Base-by-base conservation (phyloP, 2,329 filamentous ascomycete genomes). In the Sphaerostilbella broomeana region DNA sequence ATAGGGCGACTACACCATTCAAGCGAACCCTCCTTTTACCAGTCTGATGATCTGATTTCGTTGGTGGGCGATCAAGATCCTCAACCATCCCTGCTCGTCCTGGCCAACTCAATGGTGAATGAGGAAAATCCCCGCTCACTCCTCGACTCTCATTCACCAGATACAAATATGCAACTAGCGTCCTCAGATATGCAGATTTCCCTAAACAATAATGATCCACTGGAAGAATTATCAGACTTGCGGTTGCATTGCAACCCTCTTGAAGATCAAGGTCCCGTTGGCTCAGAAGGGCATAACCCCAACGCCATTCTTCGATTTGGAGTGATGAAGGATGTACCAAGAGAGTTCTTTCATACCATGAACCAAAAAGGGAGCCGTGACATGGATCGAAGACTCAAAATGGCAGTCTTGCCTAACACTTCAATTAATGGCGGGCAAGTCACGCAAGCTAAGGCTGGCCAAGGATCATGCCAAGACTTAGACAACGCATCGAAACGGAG, bases 321-420 rank as follows among this genome's bases (percentile, higher is more conserved):
- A 11, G 46, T 48, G 19, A 16, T 9, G 10, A 33, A 33, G 2
- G 42, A 44, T 4, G 32, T 18, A 2, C 26, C 31, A 10, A 54
- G 33, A 20, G 26, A 39, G 4, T 8, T 50, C 4, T 47, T 40
- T 17, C 21, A 37, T 11, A 55, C 51, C 4, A 55, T 58, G 54
- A 33, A 33, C 6, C 55, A 58, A 28, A 35, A 46, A 21, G 44
- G 29, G 5, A 34, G 38, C 15, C 42, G 42, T 21, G 19, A 26
- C 16, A 38, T 22, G 3, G 20, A 4, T 18, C 22, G 22, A 19
- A 17, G 15, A 31, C 9, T 12, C 9, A 31, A 17, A 10, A 26
- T 3, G 9, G n/a, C 25, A 16, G 6, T 10, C 17, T 5, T 16
- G 11, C 17, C 15, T 3, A n/a, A n/a, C n/a, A n/a, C n/a, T n/a